A percentile compares a stretch with the other conserved stretches of the same genome.
Evolutionary conservation across 345 rosid genomes (phyloP).

Genomic region (Leavenworthia alabamica): DNA sequence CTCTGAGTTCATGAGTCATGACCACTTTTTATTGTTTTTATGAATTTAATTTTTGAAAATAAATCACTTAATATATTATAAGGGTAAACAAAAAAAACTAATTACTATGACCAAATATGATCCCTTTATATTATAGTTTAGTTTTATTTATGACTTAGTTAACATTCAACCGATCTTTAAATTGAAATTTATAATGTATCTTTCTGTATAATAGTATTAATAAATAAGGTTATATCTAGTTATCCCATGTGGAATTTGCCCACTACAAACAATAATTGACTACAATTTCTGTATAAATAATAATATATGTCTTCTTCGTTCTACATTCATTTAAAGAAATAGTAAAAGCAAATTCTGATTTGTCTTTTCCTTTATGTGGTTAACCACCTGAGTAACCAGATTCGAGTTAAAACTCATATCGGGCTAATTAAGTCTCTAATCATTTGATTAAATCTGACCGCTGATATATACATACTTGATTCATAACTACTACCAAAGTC

Average conservation of each 20-base stretch:
- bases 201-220: background rate
- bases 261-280: background rate
- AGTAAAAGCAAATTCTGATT: background rate
- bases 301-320: background rate
- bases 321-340: background rate
- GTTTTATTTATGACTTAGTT: background rate
- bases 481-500: background rate
- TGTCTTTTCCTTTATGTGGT: constrained; percentile 6
- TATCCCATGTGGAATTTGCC: background rate
- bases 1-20: constrained; percentile 7
- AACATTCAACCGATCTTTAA: background rate
- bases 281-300: background rate
- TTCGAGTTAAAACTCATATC: background rate
- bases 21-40: background rate
- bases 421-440: background rate
- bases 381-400: constrained; percentile 11
- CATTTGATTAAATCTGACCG: background rate
- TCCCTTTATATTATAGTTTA: background rate
- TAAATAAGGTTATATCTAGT: background rate
- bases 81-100: background rate
- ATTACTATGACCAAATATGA: background rate
- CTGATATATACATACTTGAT: too few species aligned
- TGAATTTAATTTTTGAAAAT: background rate
- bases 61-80: background rate
- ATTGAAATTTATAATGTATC: background rate